Evolutionary conservation across 345 rosid genomes (phyloP).

Genomic region (Eucalyptus leucophloia): DNA sequence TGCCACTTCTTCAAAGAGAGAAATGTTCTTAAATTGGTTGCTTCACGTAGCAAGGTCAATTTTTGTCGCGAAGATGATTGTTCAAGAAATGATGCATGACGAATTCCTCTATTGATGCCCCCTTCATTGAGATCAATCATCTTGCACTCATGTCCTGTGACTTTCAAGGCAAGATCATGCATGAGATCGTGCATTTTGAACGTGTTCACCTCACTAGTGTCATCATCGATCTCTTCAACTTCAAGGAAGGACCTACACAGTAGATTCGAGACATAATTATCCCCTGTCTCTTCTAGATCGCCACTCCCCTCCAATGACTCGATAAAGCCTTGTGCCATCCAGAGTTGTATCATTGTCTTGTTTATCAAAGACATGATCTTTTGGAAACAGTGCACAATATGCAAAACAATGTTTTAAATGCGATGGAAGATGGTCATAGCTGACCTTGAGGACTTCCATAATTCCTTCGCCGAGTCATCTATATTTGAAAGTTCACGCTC

Average conservation of each 20-base stretch:
- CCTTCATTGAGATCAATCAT: neutral
- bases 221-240: neutral
- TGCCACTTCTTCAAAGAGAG: fast-evolving
- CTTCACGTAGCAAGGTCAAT: neutral
- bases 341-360: neutral
- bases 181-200: neutral
- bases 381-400: slow-evolving; percentile 2
- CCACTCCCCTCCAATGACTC: neutral
- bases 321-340: slow-evolving; percentile 17
- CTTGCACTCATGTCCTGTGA: neutral
- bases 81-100: neutral
- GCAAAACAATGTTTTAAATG: slow-evolving; percentile 10
- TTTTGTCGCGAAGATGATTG: fast-evolving
- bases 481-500: neutral
- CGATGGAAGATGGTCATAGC: slow-evolving; percentile 6
- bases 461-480: neutral
- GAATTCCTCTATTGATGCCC: fast-evolving
- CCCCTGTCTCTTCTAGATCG: neutral
- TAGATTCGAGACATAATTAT: neutral
- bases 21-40: neutral
- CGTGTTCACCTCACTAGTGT: neutral
- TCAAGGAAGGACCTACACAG: neutral
- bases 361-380: neutral
- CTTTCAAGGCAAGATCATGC: neutral
- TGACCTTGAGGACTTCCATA: neutral